These are phyloP conservation scores for Theobroma cacao DNA, from an alignment of 345 rosid genomes.

Conservation along the genomic window DNA sequence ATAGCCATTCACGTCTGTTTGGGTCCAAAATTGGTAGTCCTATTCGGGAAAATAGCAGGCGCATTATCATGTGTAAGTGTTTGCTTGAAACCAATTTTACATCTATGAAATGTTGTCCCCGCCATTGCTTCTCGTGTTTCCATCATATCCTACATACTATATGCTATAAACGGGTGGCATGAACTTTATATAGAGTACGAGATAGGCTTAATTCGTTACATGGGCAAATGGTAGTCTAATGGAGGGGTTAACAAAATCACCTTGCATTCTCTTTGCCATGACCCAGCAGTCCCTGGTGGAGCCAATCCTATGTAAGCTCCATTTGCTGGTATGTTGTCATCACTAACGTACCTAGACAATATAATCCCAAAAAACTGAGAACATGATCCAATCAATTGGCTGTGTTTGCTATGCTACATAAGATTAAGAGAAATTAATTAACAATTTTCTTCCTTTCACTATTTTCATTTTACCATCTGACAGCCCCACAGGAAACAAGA, in stretches of 20 bases:
- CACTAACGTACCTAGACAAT: constrained; percentile 32
- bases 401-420: neutral
- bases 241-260: constrained; percentile 14
- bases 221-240: neutral
- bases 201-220: neutral
- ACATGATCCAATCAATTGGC: neutral
- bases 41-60: constrained; percentile 12
- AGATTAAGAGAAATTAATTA: neutral
- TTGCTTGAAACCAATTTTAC: neutral
- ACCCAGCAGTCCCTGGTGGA: constrained; percentile 53
- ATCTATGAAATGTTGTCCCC: neutral
- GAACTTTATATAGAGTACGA: neutral
- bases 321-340: constrained; percentile 33
- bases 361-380: neutral
- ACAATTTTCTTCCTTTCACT: too few species aligned
- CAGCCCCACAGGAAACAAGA: too few species aligned
- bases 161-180: neutral
- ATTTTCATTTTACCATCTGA: too few species aligned
- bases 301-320: constrained; percentile 70
- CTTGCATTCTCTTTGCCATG: constrained; percentile 76
- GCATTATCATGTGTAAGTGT: neutral
- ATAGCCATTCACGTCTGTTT: constrained; percentile 55
- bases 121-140: neutral
- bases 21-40: constrained; percentile 88
- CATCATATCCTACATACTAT: neutral